A percentile compares a stretch with the other conserved stretches of the same genome.
Evolutionary conservation across 2,329 filamentous ascomycete species (phyloP).

Genomic region (Fusarium temperatum): DNA sequence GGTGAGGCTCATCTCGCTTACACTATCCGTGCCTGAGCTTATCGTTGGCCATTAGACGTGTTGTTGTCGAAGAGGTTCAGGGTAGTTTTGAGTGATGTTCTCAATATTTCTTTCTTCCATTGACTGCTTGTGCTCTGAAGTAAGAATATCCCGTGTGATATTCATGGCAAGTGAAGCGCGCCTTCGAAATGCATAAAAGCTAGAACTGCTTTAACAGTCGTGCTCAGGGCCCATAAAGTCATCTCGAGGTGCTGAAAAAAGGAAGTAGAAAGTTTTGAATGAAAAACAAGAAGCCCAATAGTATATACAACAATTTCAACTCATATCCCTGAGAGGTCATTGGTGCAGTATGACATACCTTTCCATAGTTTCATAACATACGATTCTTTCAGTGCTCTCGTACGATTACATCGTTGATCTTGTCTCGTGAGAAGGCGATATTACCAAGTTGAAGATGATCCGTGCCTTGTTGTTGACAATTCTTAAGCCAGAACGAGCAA

Average conservation of each 20-base stretch:
- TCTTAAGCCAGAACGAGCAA: background rate
- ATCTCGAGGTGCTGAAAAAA: background rate
- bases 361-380: background rate
- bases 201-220: accelerated
- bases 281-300: background rate
- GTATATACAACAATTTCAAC: background rate
- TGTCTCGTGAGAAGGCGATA: background rate
- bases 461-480: background rate
- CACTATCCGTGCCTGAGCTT: background rate
- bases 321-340: too few species aligned
- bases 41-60: background rate
- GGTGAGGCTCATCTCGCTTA: background rate
- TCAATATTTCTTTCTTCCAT: background rate
- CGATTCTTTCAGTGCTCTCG: background rate
- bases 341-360: too few species aligned
- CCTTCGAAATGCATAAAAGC: background rate
- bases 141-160: background rate
- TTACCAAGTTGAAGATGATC: background rate
- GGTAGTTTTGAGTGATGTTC: background rate
- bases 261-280: background rate
- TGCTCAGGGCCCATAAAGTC: accelerated
- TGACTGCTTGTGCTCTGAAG: background rate
- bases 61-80: background rate
- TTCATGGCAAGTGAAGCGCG: accelerated
- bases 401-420: background rate